A percentile compares a stretch with the other conserved stretches of the same genome.
These are phyloP conservation scores for Aciculosporium take DNA, from an alignment of 2,329 filamentous ascomycete species.

Conservation along the genomic window DNA sequence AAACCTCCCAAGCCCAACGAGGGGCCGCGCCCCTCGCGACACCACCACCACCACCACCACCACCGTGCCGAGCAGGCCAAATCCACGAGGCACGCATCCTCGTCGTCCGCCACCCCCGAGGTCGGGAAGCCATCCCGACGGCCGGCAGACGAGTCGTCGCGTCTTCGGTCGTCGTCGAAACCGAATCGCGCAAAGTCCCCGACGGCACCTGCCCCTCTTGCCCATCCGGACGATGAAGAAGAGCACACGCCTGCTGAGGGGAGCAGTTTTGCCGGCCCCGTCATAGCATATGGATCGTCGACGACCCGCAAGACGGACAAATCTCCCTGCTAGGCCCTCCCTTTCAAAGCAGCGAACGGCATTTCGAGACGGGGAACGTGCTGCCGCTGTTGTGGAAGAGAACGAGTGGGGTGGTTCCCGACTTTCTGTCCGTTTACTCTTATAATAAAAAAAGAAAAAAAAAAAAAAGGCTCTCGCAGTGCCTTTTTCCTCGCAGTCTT, in stretches of 20 bases:
- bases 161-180: too few relatives aligned
- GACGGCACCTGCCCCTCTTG: neutral
- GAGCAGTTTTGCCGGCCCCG: neutral
- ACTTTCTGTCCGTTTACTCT: too few relatives aligned
- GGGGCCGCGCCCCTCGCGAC: neutral
- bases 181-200: neutral
- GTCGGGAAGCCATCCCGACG: neutral
- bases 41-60: too few relatives aligned
- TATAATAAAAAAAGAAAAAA: neutral
- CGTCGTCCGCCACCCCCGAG: neutral
- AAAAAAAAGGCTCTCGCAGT: neutral
- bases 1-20: neutral
- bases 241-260: neutral
- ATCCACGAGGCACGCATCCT: neutral
- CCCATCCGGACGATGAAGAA: neutral
- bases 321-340: neutral
- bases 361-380: too few relatives aligned
- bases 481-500: too few relatives aligned
- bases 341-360: too few relatives aligned
- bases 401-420: too few relatives aligned
- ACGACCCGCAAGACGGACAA: conserved; percentile 1
- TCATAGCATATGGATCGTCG: conserved; percentile 5
- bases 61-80: neutral
- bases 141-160: neutral
- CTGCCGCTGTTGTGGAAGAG: too few relatives aligned